Evolutionary conservation across 2,329 filamentous ascomycete species (phyloP).

Genomic region (Diaporthe nobilis): DNA sequence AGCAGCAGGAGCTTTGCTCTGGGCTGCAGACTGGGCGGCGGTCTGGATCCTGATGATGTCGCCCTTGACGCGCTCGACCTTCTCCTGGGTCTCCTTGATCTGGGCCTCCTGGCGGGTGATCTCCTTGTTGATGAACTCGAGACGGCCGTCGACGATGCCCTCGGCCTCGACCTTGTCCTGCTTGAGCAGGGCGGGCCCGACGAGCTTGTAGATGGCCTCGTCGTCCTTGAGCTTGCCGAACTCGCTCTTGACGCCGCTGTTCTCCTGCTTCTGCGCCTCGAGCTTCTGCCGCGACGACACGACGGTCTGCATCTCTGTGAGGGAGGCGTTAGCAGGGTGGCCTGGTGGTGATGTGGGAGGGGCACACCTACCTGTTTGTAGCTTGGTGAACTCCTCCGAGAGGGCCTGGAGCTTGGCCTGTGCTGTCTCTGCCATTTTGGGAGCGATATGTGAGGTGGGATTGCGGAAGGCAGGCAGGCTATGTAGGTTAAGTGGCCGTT

Average conservation of each 20-base stretch:
- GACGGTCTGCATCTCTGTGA: conserved; percentile 80
- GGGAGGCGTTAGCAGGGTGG: not conserved
- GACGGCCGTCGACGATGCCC: conserved; percentile 88
- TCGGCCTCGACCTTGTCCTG: conserved; percentile 93
- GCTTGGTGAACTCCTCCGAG: conserved; percentile 87
- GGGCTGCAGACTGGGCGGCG: conserved; percentile 60
- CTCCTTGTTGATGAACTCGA: conserved; percentile 94
- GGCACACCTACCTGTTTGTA: conserved; percentile 79
- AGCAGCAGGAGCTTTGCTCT: conserved; percentile 47
- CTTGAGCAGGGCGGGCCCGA: conserved; percentile 93
- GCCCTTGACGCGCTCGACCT: conserved; percentile 70
- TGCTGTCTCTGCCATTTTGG: conserved; percentile 75
- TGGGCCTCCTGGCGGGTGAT: conserved; percentile 72
- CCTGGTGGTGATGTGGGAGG: not conserved
- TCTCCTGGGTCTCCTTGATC: conserved; percentile 69
- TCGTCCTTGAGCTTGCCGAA: conserved; percentile 84
- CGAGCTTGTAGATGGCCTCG: conserved; percentile 94
- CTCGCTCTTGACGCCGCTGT: conserved; percentile 90
- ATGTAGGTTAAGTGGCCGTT: not conserved
- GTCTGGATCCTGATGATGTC: conserved; percentile 72
- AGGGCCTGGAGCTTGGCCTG: conserved; percentile 86
- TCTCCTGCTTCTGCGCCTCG: conserved; percentile 95
- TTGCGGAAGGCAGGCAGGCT: not conserved
- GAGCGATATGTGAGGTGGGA: not conserved
- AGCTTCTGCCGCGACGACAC: conserved; percentile 90